Base-by-base conservation (phyloP, 768 basidiomycete genomes). In the Termitomyces sp. region DNA sequence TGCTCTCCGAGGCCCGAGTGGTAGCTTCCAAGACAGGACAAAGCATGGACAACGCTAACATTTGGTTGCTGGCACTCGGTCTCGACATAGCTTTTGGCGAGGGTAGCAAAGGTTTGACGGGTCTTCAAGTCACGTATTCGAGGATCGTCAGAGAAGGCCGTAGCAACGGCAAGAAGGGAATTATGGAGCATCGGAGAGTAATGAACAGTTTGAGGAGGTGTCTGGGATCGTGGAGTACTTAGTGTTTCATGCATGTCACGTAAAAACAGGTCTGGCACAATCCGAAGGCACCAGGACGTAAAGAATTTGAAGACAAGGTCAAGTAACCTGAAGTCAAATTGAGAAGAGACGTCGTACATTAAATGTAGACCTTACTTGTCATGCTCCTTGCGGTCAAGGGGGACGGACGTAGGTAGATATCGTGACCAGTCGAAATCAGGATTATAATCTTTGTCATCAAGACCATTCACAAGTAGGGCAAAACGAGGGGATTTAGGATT, bases 161-260 rank as follows among this genome's bases (percentile, higher is more conserved):
- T 66, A 3, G 73, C 78, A 24, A 81, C 59, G 0, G 80, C 73
- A 5, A 89, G 70, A 3, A 87, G 75, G 1, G 86, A 78, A 62
- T 89, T 89, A 70, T 89, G 88, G 8, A 89, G 75, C 81, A 89
- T 84, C 0, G 87, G 85, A 2, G 85, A 87, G 68, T 89, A 89
- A 62, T 88, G 85, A 2, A 81, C 69, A 0, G 79, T 78, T 59
- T 78, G 79, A 0, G 78, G 78, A 16, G 74, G 67, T 7, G 69
- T 58, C 41, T 78, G 72, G 1, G 73, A 72, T 45, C 68, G 63
- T 1, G 78, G 77, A 3, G 68, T 67, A 47, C 64, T 72, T 13
- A 81, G 69, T 4, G 74, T 72, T 8, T 74, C 69, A 58, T 73
- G 71, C 80, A 82, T 81, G 55, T 81, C 80, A 12, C 79, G 72